phyloP scores from a whole-genome alignment of 768 basidiomycete genomes.

The Candolleomyces eurysporus region DNA sequence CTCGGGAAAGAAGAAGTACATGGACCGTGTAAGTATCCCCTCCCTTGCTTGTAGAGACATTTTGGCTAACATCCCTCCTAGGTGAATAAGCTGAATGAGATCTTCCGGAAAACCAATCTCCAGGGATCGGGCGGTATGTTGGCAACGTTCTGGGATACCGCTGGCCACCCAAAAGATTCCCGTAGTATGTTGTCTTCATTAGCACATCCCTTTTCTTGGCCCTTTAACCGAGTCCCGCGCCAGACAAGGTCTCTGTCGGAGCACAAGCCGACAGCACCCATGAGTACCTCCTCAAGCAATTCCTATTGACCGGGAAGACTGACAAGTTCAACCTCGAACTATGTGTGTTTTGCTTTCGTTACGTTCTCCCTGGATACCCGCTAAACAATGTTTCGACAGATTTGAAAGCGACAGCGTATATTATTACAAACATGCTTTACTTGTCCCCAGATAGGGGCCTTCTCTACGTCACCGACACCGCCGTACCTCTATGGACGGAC shows the following conservation, averaged over 20 bases:
- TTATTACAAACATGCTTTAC: slow-evolving; percentile 65
- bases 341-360: slow-evolving; percentile 45
- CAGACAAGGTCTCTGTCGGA: slow-evolving; percentile 57
- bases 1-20: slow-evolving; percentile 67
- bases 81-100: slow-evolving; percentile 48
- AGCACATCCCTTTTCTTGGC: too few relatives aligned
- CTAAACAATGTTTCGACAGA: slow-evolving; percentile 35
- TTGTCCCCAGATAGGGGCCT: slow-evolving; percentile 62
- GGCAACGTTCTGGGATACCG: slow-evolving; percentile 56
- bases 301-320: slow-evolving; percentile 60
- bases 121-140: slow-evolving; percentile 58
- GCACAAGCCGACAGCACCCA: slow-evolving; percentile 71
- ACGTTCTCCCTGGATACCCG: neutral
- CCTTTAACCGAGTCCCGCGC: neutral
- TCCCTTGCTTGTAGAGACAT: neutral
- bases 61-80: slow-evolving; percentile 16
- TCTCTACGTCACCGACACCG: slow-evolving; percentile 63
- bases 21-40: slow-evolving; percentile 44
- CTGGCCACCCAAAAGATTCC: too few relatives aligned
- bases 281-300: slow-evolving; percentile 76
- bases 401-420: slow-evolving; percentile 57
- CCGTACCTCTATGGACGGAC: slow-evolving; percentile 20
- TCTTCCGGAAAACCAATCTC: slow-evolving; percentile 47
- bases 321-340: slow-evolving; percentile 61
- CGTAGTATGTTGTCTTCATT: too few relatives aligned